phyloP scores from a whole-genome alignment of 2,329 filamentous ascomycete species.

The Sclerotinia trifoliorum region DNA sequence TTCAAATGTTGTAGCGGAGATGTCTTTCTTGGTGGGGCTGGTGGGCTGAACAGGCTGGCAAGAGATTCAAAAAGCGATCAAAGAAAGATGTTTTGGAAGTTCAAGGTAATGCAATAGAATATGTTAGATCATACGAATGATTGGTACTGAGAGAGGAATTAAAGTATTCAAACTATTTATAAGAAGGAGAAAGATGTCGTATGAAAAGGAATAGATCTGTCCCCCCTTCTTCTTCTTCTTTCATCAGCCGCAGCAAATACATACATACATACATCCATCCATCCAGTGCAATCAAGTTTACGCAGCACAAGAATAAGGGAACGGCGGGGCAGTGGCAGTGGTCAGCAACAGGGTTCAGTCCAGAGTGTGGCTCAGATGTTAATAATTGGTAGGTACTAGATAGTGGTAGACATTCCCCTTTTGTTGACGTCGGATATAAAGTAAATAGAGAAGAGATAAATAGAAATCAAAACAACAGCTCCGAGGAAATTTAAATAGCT shows the following conservation, averaged over 20 bases:
- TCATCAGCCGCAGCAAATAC: constrained; percentile 9
- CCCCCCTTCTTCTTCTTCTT: not conserved
- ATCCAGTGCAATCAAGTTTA: not conserved
- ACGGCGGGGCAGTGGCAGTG: constrained; percentile 8
- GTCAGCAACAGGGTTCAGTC: not conserved
- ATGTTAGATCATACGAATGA: not conserved
- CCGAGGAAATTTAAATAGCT: not conserved
- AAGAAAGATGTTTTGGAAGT: constrained; percentile 19
- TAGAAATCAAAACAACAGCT: too few relatives aligned
- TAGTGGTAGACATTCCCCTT: not conserved
- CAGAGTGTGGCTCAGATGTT: constrained; percentile 1
- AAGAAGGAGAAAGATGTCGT: not conserved
- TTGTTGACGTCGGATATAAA: not conserved
- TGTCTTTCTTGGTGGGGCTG: constrained; percentile 23
- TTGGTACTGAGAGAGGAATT: not conserved
- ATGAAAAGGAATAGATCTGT: not conserved
- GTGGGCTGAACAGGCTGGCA: constrained; percentile 24
- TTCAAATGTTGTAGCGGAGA: constrained; percentile 20
- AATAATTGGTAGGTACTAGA: not conserved
- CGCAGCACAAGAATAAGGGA: constrained; percentile 4
- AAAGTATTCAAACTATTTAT: too few relatives aligned
- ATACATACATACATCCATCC: too few relatives aligned
- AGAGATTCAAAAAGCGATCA: constrained; percentile 12
- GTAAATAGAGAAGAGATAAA: not conserved
- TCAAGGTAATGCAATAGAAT: not conserved